Evolutionary conservation across 495 filamentous ascomycete species (phyloP).

Genomic region (Lophiotrema nucula): DNA sequence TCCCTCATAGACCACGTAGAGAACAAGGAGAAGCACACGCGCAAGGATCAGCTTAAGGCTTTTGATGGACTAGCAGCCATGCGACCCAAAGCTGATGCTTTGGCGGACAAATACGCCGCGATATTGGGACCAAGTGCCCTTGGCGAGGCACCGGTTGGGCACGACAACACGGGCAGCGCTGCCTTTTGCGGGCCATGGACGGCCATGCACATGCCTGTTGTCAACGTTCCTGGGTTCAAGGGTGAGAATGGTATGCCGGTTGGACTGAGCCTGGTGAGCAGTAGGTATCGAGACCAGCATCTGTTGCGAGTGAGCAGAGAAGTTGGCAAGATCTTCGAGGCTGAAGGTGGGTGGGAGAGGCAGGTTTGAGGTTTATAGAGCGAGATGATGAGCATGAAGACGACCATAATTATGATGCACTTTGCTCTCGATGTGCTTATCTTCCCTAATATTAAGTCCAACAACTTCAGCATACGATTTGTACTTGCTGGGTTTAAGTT

Average conservation of each 20-base stretch:
- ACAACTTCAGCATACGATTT: no score
- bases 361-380: not conserved
- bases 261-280: slow-evolving; percentile 48
- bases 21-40: slow-evolving; percentile 41
- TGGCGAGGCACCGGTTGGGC: slow-evolving; percentile 51
- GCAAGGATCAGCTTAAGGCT: slow-evolving; percentile 45
- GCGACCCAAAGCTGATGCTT: slow-evolving; percentile 48
- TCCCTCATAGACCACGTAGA: slow-evolving; percentile 47
- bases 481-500: no score
- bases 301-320: slow-evolving; percentile 45
- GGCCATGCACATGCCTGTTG: slow-evolving; percentile 48
- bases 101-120: slow-evolving; percentile 48
- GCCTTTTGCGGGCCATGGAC: slow-evolving; percentile 41
- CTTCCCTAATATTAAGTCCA: no score
- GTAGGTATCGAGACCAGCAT: slow-evolving; percentile 48
- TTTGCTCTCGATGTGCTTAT: no score
- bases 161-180: slow-evolving; percentile 47
- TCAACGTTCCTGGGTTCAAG: slow-evolving; percentile 53
- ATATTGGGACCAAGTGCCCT: slow-evolving; percentile 51
- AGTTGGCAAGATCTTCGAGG: slow-evolving; percentile 45
- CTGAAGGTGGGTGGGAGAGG: slow-evolving; percentile 45
- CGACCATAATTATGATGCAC: no score
- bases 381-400: no score
- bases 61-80: slow-evolving; percentile 49
- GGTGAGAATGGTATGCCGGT: slow-evolving; percentile 52